Base-by-base conservation (phyloP, 225 moss, liverwort and hornwort genomes). In the Neckera pumila region DNA sequence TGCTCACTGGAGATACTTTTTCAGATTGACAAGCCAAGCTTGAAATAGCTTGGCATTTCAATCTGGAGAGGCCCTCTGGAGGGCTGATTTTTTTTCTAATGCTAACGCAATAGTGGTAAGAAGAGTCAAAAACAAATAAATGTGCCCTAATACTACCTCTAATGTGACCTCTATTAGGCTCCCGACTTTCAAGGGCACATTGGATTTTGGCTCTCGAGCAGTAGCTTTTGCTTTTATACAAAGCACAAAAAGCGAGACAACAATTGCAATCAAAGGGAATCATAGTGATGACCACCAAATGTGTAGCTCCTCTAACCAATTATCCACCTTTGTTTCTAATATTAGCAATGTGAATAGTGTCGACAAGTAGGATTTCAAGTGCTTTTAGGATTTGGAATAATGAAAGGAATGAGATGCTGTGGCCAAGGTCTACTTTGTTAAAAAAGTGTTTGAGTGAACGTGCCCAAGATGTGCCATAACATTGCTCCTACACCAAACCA, bases 161-260 rank as follows among this genome's bases (percentile, higher is more conserved):
- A 10, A 6, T 72, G 43, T 1, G 0, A 31, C 12, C 4, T 74
- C 11, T 31, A 74, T 11, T 1, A 18, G 0, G 7, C 11, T 74
- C 49, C 12, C 49, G 4, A 49, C 5, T 31, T 31, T 49, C 4
- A 33, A 51, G 3, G 20, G 20, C 33, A 49, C 13, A 1, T 33
- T 7, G 12, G 19, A 21, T 51, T 49, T 30, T 51, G 7, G 19
- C 13, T 51, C 27, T 33, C 0, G 0, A 0, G 19, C 1, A 0
- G 0, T 76, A 51, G 3, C 49, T 75, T 75, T 49, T 75, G 20
- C 7, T 75, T 75, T 49, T 33, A 31, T 7, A 0, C 0, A 49
- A 0, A 7, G 7, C 0, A 0, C 1, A 0, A 5, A 1, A 51
- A 51, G 5, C 0, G 0, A 76, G 4, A 1, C 0, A 31, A 12